A percentile compares a stretch with the other conserved stretches of the same genome.
These are phyloP conservation scores for Aphanomyces cochlioides DNA, from an alignment of 352 stramenopile genomes.

Conservation along the genomic window DNA sequence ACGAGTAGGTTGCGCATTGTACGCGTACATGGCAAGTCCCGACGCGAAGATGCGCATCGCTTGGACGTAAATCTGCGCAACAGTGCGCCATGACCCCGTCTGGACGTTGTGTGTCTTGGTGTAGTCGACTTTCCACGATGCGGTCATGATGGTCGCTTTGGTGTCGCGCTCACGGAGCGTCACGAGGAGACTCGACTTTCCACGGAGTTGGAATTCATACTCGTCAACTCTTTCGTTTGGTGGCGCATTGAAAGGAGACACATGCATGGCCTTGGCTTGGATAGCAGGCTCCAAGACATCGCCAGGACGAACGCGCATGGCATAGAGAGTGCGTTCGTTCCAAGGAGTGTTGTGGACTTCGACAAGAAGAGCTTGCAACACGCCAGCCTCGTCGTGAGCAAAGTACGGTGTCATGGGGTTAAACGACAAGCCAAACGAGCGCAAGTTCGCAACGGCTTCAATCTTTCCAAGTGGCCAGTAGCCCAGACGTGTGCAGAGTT, in stretches of 20 bases:
- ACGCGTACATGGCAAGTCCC: constrained; percentile 22
- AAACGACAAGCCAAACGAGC: constrained; percentile 12
- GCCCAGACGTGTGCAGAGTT: constrained; percentile 1
- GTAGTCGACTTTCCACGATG: constrained; percentile 27
- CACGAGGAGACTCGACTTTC: constrained; percentile 18
- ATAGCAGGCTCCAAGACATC: constrained; percentile 7
- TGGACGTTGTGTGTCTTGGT: neutral
- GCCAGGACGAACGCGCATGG: constrained; percentile 10
- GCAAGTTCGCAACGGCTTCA: constrained; percentile 16
- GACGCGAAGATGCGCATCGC: neutral
- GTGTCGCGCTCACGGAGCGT: constrained; percentile 3
- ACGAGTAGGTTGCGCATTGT: constrained; percentile 7
- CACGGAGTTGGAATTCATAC: constrained; percentile 26
- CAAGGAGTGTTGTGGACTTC: constrained; percentile 27
- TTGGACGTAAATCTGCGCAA: constrained; percentile 18
- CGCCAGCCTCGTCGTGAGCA: constrained; percentile 7
- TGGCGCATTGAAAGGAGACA: constrained; percentile 23
- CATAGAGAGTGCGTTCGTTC: constrained; percentile 25
- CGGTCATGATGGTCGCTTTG: constrained; percentile 19
- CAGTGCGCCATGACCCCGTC: constrained; percentile 18
- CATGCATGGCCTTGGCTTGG: constrained; percentile 26
- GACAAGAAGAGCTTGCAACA: constrained; percentile 15
- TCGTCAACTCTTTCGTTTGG: neutral
- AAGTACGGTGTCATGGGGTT: constrained; percentile 27
- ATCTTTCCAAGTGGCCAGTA: constrained; percentile 27